Evolutionary conservation across 1,139 yeast genomes (phyloP).

Genomic region (Geotrichum bryndzae): DNA sequence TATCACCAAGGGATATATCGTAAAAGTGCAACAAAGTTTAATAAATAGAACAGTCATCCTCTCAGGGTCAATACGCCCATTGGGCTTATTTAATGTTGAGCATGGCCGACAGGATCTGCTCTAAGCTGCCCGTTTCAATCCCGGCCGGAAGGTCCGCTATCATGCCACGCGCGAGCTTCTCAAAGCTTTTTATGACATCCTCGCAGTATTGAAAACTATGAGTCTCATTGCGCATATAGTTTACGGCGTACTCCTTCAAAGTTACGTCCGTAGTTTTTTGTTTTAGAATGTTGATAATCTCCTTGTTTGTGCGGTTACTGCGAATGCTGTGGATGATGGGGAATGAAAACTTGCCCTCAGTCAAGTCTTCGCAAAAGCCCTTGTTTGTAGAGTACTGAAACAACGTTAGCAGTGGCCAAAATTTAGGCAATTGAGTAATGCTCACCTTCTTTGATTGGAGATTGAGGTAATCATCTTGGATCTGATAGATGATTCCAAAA

Average conservation of each 20-base stretch:
- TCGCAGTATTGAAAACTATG: conserved; percentile 42
- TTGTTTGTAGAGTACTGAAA: conserved; percentile 52
- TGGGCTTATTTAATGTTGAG: conserved; percentile 6
- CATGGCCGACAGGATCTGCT: conserved; percentile 8
- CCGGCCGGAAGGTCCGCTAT: conserved; percentile 17
- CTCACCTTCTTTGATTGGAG: conserved; percentile 40
- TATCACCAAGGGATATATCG: neutral
- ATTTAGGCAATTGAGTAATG: neutral
- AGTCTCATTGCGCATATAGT: conserved; percentile 39
- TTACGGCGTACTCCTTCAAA: conserved; percentile 46
- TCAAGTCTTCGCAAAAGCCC: conserved; percentile 80
- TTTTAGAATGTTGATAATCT: conserved; percentile 40
- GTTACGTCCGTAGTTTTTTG: conserved; percentile 37
- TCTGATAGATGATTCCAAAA: conserved; percentile 77
- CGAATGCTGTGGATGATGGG: conserved; percentile 68
- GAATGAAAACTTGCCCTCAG: conserved; percentile 83
- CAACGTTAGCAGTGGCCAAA: neutral
- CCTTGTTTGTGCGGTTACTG: conserved; percentile 35
- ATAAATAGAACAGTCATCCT: neutral
- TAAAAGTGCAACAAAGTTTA: neutral
- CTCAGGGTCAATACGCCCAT: neutral
- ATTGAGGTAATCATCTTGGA: conserved; percentile 75
- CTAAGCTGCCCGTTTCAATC: neutral
- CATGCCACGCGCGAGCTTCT: conserved; percentile 20
- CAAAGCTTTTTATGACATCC: conserved; percentile 21